These are phyloP conservation scores for Spergularia azorica DNA, from an alignment of 179 eudicot species.

Conservation along the genomic window DNA sequence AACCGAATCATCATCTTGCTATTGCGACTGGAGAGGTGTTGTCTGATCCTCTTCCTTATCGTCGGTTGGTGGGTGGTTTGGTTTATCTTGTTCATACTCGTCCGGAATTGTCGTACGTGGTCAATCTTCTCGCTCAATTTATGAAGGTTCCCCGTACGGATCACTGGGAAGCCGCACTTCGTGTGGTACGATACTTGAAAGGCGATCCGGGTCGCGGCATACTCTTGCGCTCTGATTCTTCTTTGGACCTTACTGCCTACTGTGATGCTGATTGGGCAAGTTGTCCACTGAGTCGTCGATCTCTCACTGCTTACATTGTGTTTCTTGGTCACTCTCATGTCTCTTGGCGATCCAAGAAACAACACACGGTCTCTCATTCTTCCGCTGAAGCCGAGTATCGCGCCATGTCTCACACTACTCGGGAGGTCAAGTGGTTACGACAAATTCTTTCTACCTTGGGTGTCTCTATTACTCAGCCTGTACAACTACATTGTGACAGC, in stretches of 20 bases:
- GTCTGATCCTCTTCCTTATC: neutral
- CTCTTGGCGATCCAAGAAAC: neutral
- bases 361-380: too few species aligned
- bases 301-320: neutral
- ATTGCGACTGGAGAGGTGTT: neutral
- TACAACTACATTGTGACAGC: too few species aligned
- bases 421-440: neutral
- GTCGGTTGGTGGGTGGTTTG: too few species aligned
- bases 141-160: neutral
- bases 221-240: too few species aligned
- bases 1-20: neutral
- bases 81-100: neutral
- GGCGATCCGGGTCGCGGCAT: too few species aligned
- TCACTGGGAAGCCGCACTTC: neutral
- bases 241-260: too few species aligned
- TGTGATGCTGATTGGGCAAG: neutral
- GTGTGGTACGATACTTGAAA: too few species aligned
- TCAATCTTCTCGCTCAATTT: too few species aligned
- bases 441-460: too few species aligned
- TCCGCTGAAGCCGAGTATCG: neutral
- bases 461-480: too few species aligned
- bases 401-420: neutral
- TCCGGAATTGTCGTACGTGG: neutral
- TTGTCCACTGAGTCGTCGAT: too few species aligned
- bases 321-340: neutral